phyloP scores from a whole-genome alignment of 306 rosid genomes.

The Vigna trinervia region DNA sequence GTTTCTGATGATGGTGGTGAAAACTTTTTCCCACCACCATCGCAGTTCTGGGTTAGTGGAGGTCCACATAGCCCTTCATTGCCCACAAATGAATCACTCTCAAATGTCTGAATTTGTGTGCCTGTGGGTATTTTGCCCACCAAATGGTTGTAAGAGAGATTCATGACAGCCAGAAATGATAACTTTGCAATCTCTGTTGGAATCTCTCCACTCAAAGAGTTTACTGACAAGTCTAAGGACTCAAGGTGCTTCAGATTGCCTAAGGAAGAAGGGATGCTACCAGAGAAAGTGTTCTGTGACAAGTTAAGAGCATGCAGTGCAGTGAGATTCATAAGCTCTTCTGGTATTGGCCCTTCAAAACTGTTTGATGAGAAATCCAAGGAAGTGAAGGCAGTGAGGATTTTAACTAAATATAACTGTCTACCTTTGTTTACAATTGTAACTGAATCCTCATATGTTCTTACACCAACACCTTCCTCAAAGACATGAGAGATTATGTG shows the following conservation, averaged over 20 bases:
- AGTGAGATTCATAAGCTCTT: slow-evolving; percentile 19
- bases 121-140: slow-evolving; percentile 23
- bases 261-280: slow-evolving; percentile 7
- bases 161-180: slow-evolving; percentile 22
- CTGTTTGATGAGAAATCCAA: slow-evolving; percentile 17
- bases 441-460: slow-evolving; percentile 9
- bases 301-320: slow-evolving; percentile 20
- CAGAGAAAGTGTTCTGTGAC: slow-evolving; percentile 3
- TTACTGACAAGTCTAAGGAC: slow-evolving; percentile 20
- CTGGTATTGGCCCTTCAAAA: slow-evolving; percentile 14
- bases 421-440: slow-evolving; percentile 25
- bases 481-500: slow-evolving; percentile 12
- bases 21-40: background rate
- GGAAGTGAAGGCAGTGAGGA: slow-evolving; percentile 30
- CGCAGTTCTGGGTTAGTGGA: background rate
- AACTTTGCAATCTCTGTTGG: slow-evolving; percentile 27
- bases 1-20: background rate
- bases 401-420: background rate
- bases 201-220: slow-evolving; percentile 34
- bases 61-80: slow-evolving; percentile 25
- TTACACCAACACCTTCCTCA: slow-evolving; percentile 1
- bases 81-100: slow-evolving; percentile 1
- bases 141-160: slow-evolving; percentile 14
- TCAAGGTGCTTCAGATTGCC: slow-evolving; percentile 17
- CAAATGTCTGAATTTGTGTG: slow-evolving; percentile 31